These are phyloP conservation scores for Ascomycota sp. DNA, from an alignment of 2,329 filamentous ascomycete genomes.

Conservation along the genomic window DNA sequence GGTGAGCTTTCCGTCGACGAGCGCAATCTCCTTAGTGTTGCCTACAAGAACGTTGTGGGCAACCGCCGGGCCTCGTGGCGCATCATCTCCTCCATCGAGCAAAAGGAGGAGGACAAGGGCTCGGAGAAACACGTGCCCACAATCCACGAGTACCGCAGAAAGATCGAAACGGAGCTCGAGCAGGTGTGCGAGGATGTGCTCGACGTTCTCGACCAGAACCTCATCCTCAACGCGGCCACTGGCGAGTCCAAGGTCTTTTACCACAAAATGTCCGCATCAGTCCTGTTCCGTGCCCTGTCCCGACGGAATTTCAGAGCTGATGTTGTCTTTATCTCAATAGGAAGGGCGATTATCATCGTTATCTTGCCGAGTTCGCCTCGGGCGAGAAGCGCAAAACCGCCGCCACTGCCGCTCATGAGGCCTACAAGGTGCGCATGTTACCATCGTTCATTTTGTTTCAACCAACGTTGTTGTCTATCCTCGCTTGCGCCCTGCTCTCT, in stretches of 20 bases:
- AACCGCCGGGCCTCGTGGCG: constrained; percentile 96
- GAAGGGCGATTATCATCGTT: constrained; percentile 96
- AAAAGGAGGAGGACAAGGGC: constrained; percentile 99
- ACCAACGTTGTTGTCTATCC: background rate
- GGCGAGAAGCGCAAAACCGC: constrained; percentile 83
- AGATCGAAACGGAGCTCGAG: constrained; percentile 95
- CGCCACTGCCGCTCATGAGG: constrained; percentile 74
- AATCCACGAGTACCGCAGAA: constrained; percentile 94
- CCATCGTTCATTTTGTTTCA: background rate
- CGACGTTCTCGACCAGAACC: constrained; percentile 75
- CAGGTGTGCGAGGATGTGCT: constrained; percentile 97
- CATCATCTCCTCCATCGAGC: constrained; percentile 98
- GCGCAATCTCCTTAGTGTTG: constrained; percentile 94
- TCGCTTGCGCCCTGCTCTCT: background rate
- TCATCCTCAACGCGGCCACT: constrained; percentile 89
- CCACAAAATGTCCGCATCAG: constrained; percentile 81
- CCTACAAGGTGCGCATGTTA: constrained; percentile 64
- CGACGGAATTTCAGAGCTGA: constrained; percentile 1
- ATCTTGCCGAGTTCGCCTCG: constrained; percentile 81
- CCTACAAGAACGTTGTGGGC: constrained; percentile 99
- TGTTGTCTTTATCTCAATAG: constrained; percentile 21
- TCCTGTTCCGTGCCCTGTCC: background rate
- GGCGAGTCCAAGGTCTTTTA: constrained; percentile 99
- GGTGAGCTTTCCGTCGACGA: constrained; percentile 82
- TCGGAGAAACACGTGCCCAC: constrained; percentile 82